phyloP scores from a whole-genome alignment of 805 yeast genomes.

The Debaryomyces hansenii region DNA sequence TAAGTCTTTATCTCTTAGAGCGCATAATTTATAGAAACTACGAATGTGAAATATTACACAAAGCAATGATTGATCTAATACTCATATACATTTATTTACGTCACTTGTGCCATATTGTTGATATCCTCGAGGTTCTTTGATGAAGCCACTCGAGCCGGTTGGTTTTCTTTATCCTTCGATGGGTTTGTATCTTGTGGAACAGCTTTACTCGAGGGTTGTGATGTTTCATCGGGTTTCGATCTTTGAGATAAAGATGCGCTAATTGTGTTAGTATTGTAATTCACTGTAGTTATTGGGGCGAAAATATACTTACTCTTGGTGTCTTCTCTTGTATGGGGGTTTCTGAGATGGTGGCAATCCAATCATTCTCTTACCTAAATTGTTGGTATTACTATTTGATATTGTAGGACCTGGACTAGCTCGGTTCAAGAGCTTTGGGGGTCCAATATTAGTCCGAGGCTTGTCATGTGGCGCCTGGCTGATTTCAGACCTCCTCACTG shows the following conservation, averaged over 20 bases:
- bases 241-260: not conserved
- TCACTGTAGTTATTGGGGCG: not conserved
- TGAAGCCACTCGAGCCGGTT: not conserved
- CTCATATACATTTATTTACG: not conserved
- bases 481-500: constrained; percentile 45
- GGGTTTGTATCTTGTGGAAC: not conserved
- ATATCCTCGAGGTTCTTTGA: not conserved
- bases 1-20: not conserved
- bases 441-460: constrained; percentile 1
- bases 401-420: constrained; percentile 1
- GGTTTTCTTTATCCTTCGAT: constrained; percentile 5
- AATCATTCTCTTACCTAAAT: constrained; percentile 26
- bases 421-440: not conserved
- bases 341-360: constrained; percentile 36
- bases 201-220: not conserved
- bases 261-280: not conserved
- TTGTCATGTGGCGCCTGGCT: not conserved
- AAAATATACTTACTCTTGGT: constrained; percentile 14
- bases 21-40: too few species aligned
- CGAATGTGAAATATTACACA: not conserved
- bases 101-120: not conserved
- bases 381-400: constrained; percentile 2
- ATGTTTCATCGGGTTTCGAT: not conserved
- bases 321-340: constrained; percentile 24
- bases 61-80: not conserved